Conservation (phyloP, 306 rosid species). For the Sechiopsis laciniata region DNA sequence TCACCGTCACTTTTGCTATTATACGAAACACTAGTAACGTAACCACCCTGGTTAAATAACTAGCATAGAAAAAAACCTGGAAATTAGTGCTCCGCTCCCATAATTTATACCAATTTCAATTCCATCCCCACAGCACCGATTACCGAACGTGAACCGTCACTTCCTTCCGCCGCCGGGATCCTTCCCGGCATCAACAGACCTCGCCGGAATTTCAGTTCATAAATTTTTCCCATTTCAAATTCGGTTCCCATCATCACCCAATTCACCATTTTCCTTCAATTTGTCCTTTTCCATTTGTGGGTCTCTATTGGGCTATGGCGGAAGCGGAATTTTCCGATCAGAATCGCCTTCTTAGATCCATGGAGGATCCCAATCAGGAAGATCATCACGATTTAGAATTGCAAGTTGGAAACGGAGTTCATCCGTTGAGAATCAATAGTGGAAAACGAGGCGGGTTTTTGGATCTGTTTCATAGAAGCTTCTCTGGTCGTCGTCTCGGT, state of each 20-base stretch:
- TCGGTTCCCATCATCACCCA: neutral
- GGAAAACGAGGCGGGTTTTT: slow-evolving; percentile 35
- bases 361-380: slow-evolving; percentile 22
- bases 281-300: neutral
- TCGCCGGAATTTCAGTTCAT: neutral
- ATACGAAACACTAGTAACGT: too few relatives aligned
- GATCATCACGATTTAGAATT: slow-evolving; percentile 45
- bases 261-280: neutral
- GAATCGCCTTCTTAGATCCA: slow-evolving; percentile 42
- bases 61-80: too few relatives aligned
- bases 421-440: neutral
- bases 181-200: neutral
- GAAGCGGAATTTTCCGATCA: slow-evolving; percentile 53
- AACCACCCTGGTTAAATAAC: too few relatives aligned
- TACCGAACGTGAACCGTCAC: too few relatives aligned
- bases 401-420: slow-evolving; percentile 28
- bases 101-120: too few relatives aligned
- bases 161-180: too few relatives aligned
- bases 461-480: slow-evolving; percentile 43
- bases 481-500: slow-evolving; percentile 60
- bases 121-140: too few relatives aligned
- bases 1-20: too few relatives aligned
- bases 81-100: too few relatives aligned
- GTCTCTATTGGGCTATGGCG: slow-evolving; percentile 19
- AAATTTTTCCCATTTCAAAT: neutral